Evolutionary conservation across 495 filamentous ascomycete species (phyloP).

Genomic region (Aspergillus sclerotioniger): DNA sequence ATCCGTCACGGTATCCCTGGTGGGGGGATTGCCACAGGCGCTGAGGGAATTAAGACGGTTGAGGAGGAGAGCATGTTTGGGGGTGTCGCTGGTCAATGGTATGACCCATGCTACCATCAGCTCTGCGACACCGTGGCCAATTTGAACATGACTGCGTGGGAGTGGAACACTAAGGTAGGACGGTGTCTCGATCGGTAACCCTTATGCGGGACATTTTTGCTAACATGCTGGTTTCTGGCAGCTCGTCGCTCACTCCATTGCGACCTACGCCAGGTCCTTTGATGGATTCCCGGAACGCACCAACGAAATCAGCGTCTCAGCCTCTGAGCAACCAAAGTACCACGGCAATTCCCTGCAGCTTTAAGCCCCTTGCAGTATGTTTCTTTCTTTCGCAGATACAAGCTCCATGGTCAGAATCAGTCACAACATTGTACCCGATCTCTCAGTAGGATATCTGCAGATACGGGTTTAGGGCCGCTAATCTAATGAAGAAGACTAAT

Average conservation of each 20-base stretch:
- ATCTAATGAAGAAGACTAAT: not conserved
- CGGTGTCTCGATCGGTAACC: not conserved
- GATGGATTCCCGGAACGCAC: constrained; percentile 37
- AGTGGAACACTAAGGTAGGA: constrained; percentile 55
- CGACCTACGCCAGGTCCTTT: constrained; percentile 57
- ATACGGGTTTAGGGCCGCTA: not conserved
- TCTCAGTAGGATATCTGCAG: not conserved
- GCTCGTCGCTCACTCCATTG: constrained; percentile 61
- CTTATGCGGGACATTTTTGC: not conserved
- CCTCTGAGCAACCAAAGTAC: constrained; percentile 16
- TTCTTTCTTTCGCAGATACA: not conserved
- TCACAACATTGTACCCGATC: not conserved
- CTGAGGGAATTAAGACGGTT: constrained; percentile 62
- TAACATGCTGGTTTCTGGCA: constrained; percentile 16
- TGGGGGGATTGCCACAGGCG: constrained; percentile 68
- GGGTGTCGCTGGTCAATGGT: constrained; percentile 57
- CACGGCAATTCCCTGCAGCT: constrained; percentile 16
- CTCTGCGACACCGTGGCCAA: constrained; percentile 57
- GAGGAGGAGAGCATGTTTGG: constrained; percentile 56
- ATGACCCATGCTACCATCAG: constrained; percentile 64
- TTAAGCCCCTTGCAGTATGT: not conserved
- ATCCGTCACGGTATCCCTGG: constrained; percentile 58
- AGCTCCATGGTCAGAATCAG: not conserved
- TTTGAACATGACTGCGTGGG: constrained; percentile 42
- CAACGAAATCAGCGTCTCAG: constrained; percentile 1